Conservation (phyloP, 106 monocot genomes). For the Phalaenopsis equestris region DNA sequence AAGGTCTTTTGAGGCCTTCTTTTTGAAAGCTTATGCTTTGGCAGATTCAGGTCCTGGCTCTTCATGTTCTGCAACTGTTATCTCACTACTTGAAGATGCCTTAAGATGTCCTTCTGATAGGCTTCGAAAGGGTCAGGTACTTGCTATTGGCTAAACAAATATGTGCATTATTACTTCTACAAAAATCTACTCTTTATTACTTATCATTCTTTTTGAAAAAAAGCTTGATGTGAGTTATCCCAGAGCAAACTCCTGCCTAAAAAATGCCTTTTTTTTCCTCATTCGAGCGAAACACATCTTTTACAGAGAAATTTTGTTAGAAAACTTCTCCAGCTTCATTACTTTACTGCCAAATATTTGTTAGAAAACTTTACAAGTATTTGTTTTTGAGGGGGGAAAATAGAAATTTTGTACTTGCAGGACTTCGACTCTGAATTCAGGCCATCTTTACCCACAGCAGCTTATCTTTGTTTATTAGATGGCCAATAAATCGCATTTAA, state of each 20-base stretch:
- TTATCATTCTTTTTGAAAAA: background rate
- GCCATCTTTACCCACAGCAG: no score
- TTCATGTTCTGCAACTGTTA: slow-evolving; percentile 58
- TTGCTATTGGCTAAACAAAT: background rate
- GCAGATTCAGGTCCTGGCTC: slow-evolving; percentile 84
- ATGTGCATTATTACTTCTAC: background rate
- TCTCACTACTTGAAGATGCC: slow-evolving; percentile 90
- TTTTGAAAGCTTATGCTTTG: slow-evolving; percentile 94
- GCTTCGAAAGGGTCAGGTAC: slow-evolving; percentile 96
- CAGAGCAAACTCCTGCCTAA: background rate
- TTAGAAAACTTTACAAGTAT: no score
- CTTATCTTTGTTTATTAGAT: no score
- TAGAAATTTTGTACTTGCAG: no score
- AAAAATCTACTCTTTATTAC: background rate
- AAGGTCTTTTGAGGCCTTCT: slow-evolving; percentile 99
- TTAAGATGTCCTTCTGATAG: slow-evolving; percentile 90
- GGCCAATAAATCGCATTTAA: no score
- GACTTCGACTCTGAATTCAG: no score
- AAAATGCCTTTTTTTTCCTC: no score
- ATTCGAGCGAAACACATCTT: no score
- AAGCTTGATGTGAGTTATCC: background rate
- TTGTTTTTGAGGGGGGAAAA: no score
- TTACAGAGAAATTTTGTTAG: no score
- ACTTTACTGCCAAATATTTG: no score
- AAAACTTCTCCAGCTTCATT: no score